phyloP scores from a whole-genome alignment of 306 rosid species.

The Medicago lupulina region DNA sequence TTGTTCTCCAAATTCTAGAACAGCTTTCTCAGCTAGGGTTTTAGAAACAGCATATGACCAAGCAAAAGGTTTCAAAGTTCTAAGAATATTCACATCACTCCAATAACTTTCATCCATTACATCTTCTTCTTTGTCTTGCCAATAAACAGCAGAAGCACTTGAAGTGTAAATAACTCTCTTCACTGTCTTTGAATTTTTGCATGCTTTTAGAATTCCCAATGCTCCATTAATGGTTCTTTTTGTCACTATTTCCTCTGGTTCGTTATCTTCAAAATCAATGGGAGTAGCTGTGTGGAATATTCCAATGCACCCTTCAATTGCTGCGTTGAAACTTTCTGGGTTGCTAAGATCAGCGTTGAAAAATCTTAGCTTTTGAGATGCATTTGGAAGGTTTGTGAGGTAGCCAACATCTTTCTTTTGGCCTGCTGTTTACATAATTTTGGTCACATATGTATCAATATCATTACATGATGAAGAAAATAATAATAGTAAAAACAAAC shows the following conservation, averaged over 20 bases:
- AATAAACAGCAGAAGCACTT: conserved; percentile 47
- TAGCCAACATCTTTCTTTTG: background rate
- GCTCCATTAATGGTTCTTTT: conserved; percentile 60
- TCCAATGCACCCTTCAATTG: conserved; percentile 10
- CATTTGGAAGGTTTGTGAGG: conserved; percentile 9
- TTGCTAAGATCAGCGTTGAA: conserved; percentile 17
- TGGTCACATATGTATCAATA: background rate
- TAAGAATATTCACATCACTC: conserved; percentile 52
- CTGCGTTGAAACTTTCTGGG: conserved; percentile 1
- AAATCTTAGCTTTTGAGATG: background rate
- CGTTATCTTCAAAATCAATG: conserved; percentile 40
- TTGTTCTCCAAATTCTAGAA: conserved; percentile 57
- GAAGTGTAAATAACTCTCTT: conserved; percentile 71
- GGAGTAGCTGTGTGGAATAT: conserved; percentile 8
- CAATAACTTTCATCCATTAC: conserved; percentile 60
- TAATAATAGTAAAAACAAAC: background rate
- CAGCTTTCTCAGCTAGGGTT: conserved; percentile 65
- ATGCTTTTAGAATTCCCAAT: conserved; percentile 57
- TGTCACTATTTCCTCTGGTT: conserved; percentile 54
- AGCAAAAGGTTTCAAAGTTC: conserved; percentile 18
- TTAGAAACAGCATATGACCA: conserved; percentile 55
- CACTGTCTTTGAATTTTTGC: conserved; percentile 50
- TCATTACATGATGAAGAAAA: no score
- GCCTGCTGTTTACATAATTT: background rate
- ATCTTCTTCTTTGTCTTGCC: conserved; percentile 31